Conservation (phyloP, 2,329 filamentous ascomycete species). For the Diaporthe australafricana region DNA sequence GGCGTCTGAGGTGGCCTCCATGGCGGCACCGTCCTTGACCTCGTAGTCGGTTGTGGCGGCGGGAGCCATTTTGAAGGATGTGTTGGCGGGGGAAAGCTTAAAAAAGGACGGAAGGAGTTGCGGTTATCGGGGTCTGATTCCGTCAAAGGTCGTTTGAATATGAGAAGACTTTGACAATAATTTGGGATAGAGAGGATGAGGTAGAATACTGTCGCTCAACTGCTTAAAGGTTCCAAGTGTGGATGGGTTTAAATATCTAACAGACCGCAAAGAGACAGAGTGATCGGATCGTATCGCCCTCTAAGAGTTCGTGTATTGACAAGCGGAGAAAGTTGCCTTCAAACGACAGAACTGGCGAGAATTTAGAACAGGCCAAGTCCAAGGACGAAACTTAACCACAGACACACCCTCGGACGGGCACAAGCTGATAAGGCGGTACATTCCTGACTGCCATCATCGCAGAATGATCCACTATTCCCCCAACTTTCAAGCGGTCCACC, state of each 20-base stretch:
- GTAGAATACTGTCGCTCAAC: not conserved
- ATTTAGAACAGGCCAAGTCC: slow-evolving; percentile 1
- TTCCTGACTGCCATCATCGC: not conserved
- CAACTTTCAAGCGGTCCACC: slow-evolving; percentile 13
- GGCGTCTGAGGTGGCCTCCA: slow-evolving; percentile 50
- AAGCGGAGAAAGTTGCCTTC: slow-evolving; percentile 29
- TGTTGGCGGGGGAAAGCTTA: not conserved
- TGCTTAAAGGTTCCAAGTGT: not conserved
- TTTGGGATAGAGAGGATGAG: not conserved
- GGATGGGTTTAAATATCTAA: slow-evolving; percentile 28
- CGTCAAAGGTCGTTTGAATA: not conserved
- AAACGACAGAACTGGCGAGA: not conserved
- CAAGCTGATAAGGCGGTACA: slow-evolving; percentile 23
- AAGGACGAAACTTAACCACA: slow-evolving; percentile 17
- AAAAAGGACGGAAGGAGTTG: not conserved
- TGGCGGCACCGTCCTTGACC: slow-evolving; percentile 41
- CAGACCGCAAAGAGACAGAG: not conserved
- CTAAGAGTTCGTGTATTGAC: slow-evolving; percentile 2
- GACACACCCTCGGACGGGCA: not conserved
- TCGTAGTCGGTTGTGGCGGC: slow-evolving; percentile 42
- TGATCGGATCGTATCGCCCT: slow-evolving; percentile 24
- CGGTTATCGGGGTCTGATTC: not conserved
- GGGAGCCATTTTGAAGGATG: slow-evolving; percentile 44
- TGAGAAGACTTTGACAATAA: not conserved
- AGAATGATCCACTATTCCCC: slow-evolving; percentile 3